Evolutionary conservation across 225 moss, liverwort and hornwort genomes (phyloP), one percentile per base, ranked within the genome.

Genomic region (Ulota crispa): DNA sequence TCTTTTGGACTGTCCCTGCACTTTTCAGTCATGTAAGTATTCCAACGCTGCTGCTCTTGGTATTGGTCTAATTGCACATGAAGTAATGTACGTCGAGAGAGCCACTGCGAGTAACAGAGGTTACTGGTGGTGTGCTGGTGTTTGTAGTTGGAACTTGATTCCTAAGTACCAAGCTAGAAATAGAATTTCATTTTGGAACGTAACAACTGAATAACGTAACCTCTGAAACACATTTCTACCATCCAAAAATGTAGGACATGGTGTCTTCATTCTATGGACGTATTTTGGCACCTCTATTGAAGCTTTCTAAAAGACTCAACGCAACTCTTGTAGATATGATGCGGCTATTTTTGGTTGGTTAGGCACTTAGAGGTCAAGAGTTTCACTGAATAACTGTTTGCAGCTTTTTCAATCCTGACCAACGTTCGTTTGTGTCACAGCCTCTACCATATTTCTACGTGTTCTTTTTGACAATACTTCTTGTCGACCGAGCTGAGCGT

Each of bases 1-100:
- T 99, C 80, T 96, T 96, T 64, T 99, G 99, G 99, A 96, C 91
- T 75, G 85, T 99, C 55, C 99, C 96, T 31, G 99, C 96, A 59
- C 93, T 94, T 41, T 93, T 99, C 78, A 85, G 78, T 75, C 91
- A 92, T 72, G 97, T 97, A 71, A 79, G 77, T 39, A 26, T 68
- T 81, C 16, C 14, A 45, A 5, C 50, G 37, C 28, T 43, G 19
- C 28, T 16, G 39, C 77, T 77, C 64, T 56, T 64, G 18, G 19
- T 55, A 28, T 59, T 70, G 19, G 64, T 75, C 10, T 32, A 6
- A 19, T 27, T 57, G 0, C 55, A 24, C 2, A 0, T 27, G 72
- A 63, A 72, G 14, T 9, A 9, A 3, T n/a, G 43, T 23, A 20
- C 37, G 28, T 13, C 8, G 41, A 45, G 75, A 83, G 57, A 47